phyloP scores from a whole-genome alignment of 148 eudicot genomes.

The Pharnaceum exiguum region DNA sequence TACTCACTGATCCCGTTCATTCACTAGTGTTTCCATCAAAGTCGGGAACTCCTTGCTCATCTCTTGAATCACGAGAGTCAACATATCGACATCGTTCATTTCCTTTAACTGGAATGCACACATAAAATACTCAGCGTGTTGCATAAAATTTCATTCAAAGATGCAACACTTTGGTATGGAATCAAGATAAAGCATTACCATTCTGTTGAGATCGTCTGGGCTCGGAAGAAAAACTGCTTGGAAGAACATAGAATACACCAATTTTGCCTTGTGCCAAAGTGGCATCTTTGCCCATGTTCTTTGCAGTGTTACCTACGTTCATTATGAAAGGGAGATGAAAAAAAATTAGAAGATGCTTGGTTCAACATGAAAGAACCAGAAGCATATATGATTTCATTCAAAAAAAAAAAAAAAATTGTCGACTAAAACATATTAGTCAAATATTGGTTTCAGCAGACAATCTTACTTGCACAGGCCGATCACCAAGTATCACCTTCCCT shows the following conservation, averaged over 20 bases:
- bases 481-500: constrained; percentile 94
- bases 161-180: not conserved
- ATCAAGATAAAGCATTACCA: constrained; percentile 39
- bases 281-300: constrained; percentile 50
- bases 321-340: no score
- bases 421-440: no score
- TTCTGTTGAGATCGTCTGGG: constrained; percentile 57
- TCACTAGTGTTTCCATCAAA: constrained; percentile 89
- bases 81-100: constrained; percentile 87
- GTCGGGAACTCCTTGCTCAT: constrained; percentile 94
- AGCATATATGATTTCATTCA: no score
- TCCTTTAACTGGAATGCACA: constrained; percentile 63
- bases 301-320: constrained; percentile 30
- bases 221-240: constrained; percentile 42
- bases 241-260: constrained; percentile 35
- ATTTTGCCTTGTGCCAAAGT: constrained; percentile 44
- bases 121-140: constrained; percentile 7
- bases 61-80: constrained; percentile 92
- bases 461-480: constrained; percentile 95
- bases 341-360: no score
- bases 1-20: constrained; percentile 89
- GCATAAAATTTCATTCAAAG: not conserved
- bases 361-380: no score
- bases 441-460: not conserved
- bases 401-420: no score